Evolutionary conservation across 805 yeast genomes (phyloP).

Genomic region (Kazachstania psychrophila): DNA sequence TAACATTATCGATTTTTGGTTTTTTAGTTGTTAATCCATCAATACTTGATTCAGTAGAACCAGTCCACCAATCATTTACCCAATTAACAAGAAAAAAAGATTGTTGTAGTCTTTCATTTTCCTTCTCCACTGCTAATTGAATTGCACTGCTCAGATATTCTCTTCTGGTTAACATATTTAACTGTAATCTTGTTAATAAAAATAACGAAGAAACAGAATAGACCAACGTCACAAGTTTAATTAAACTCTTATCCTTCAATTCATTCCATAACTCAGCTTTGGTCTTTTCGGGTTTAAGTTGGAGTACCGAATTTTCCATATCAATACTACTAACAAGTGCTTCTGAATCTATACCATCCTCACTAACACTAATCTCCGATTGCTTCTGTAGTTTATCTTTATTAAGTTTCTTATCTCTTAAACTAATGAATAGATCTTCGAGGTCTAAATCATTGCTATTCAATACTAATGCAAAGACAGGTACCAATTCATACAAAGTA

Average conservation of each 20-base stretch:
- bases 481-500: slow-evolving; percentile 74
- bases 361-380: slow-evolving; percentile 1
- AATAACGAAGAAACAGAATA: slow-evolving; percentile 62
- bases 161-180: slow-evolving; percentile 79
- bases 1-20: neutral
- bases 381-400: neutral
- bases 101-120: slow-evolving; percentile 29
- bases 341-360: neutral
- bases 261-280: slow-evolving; percentile 78
- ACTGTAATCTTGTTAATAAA: slow-evolving; percentile 74
- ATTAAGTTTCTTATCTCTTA: slow-evolving; percentile 18
- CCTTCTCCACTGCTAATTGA: slow-evolving; percentile 41
- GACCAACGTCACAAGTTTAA: slow-evolving; percentile 61
- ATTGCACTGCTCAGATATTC: slow-evolving; percentile 76
- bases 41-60: neutral
- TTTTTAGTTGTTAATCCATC: too few relatives aligned
- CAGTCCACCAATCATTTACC: slow-evolving; percentile 4
- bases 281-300: slow-evolving; percentile 27
- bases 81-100: slow-evolving; percentile 1
- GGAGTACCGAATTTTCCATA: too few relatives aligned
- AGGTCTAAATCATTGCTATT: slow-evolving; percentile 19
- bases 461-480: slow-evolving; percentile 48
- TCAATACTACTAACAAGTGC: too few relatives aligned
- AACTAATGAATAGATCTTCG: slow-evolving; percentile 19
- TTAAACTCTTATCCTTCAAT: slow-evolving; percentile 62